phyloP scores from a whole-genome alignment of 306 rosid genomes.

The Cyclanthera cordifolia region DNA sequence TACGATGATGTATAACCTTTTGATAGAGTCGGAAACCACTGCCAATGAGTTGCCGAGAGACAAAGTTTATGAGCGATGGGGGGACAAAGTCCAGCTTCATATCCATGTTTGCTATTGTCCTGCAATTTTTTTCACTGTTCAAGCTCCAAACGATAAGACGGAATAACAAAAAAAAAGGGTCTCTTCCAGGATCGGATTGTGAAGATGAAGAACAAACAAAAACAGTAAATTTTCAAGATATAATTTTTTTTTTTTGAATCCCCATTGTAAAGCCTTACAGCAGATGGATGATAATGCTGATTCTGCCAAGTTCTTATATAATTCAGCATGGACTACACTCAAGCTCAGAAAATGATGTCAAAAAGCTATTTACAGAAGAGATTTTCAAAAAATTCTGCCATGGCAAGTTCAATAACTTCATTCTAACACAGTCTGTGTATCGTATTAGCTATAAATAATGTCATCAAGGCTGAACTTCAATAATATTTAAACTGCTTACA shows the following conservation, averaged over 20 bases:
- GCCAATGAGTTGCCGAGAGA: conserved; percentile 87
- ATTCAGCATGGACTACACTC: background rate
- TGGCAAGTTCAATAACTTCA: background rate
- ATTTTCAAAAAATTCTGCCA: background rate
- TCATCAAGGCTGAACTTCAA: background rate
- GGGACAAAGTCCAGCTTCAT: conserved; percentile 78
- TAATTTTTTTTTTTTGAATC: background rate
- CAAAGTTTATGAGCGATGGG: conserved; percentile 77
- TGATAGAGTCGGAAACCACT: conserved; percentile 79
- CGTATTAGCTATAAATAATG: background rate
- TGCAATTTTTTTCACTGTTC: conserved; percentile 25
- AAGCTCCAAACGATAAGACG: conserved; percentile 6
- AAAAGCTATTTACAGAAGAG: background rate
- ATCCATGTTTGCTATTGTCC: conserved; percentile 87
- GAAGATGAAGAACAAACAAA: background rate
- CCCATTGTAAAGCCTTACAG: background rate
- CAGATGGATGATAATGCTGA: background rate
- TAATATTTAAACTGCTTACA: background rate
- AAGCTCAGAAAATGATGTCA: background rate
- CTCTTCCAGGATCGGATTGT: background rate
- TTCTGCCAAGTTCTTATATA: background rate
- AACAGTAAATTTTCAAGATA: background rate
- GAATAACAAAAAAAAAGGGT: background rate
- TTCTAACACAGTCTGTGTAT: background rate
- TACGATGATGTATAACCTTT: conserved; percentile 42